Evolutionary conservation across 306 rosid species (phyloP).

Genomic region (Fragaria iinumae): DNA sequence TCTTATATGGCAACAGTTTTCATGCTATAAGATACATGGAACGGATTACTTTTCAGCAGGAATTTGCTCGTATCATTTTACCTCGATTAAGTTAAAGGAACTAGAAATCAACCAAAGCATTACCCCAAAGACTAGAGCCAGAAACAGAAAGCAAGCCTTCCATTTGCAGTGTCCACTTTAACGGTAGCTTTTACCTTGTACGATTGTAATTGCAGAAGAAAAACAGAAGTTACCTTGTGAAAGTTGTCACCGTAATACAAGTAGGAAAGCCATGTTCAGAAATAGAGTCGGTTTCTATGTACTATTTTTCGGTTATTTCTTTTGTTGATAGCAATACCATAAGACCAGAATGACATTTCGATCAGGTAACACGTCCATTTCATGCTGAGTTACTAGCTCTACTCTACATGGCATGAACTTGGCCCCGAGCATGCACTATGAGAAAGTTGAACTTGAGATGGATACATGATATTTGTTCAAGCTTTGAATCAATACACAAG

Average conservation of each 20-base stretch:
- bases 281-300: not conserved
- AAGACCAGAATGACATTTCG: not conserved
- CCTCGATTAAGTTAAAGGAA: not conserved
- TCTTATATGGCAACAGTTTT: not conserved
- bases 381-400: too few relatives aligned
- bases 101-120: not conserved
- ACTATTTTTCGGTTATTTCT: too few relatives aligned
- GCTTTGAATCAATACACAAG: too few relatives aligned
- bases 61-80: not conserved
- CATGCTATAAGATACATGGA: not conserved
- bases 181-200: not conserved
- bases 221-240: not conserved
- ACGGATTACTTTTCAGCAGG: not conserved
- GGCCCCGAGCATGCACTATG: too few relatives aligned
- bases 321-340: not conserved
- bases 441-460: too few relatives aligned
- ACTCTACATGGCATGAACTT: too few relatives aligned
- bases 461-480: too few relatives aligned
- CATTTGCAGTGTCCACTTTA: not conserved
- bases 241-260: not conserved
- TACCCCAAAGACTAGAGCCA: not conserved
- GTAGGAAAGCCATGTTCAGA: not conserved
- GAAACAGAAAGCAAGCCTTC: not conserved
- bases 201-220: not conserved
- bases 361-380: too few relatives aligned